Evolutionary conservation across 495 filamentous ascomycete species (phyloP).

Genomic region (Tuber umbilicatum): DNA sequence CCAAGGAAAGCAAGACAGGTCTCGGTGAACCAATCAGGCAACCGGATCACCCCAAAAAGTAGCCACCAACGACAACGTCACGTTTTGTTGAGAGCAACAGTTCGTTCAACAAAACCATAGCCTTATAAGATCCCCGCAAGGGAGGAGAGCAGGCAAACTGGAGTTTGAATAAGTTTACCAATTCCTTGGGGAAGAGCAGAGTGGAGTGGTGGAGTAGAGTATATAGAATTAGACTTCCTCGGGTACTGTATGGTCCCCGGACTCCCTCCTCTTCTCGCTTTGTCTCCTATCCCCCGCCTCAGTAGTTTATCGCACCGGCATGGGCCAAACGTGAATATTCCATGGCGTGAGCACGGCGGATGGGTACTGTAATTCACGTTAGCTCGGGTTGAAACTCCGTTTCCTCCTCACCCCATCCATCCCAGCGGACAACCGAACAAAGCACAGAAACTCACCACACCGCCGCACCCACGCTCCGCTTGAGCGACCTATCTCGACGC

Average conservation of each 20-base stretch:
- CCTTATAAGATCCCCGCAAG: not conserved
- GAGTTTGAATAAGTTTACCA: not conserved
- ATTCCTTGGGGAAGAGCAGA: not conserved
- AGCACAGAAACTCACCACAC: not conserved
- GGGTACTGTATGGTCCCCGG: not conserved
- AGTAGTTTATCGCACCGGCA: not conserved
- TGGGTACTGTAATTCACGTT: not conserved
- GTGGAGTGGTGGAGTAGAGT: not conserved
- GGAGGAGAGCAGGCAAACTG: not conserved
- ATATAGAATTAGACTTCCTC: not conserved
- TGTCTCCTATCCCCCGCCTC: not conserved
- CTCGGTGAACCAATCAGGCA: not conserved
- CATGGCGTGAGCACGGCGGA: not conserved
- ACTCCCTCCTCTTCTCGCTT: not conserved
- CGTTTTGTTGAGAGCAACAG: constrained; percentile 2
- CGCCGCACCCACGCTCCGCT: not conserved
- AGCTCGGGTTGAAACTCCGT: not conserved
- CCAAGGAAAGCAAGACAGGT: not conserved
- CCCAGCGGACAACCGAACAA: not conserved
- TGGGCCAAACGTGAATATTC: not conserved
- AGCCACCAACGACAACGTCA: not conserved
- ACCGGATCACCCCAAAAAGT: not conserved
- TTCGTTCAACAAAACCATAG: not conserved
- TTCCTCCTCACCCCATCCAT: not conserved
- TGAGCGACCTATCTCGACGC: not conserved